Evolutionary conservation across 2,329 filamentous ascomycete species (phyloP).

Genomic region (Colletotrichum navitas): DNA sequence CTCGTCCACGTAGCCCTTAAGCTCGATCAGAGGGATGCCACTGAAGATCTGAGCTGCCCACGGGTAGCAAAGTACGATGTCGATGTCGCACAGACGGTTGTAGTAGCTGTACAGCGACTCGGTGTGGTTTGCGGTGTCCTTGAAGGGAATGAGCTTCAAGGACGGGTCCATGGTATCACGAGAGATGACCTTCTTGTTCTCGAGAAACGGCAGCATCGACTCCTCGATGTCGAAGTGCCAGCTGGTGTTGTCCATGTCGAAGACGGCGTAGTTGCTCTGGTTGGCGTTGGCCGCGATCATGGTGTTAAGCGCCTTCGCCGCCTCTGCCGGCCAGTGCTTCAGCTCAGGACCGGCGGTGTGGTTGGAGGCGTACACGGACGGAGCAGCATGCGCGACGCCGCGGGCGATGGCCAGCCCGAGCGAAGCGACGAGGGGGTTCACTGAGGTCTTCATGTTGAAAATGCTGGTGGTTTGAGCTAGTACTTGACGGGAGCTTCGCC

Average conservation of each 20-base stretch:
- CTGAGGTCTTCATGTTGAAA: constrained; percentile 33
- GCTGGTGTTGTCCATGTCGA: constrained; percentile 62
- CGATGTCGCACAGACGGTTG: constrained; percentile 57
- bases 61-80: constrained; percentile 57
- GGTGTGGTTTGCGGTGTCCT: constrained; percentile 53
- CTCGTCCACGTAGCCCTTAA: constrained; percentile 61
- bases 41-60: constrained; percentile 58
- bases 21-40: constrained; percentile 58
- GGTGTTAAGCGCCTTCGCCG: constrained; percentile 51
- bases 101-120: constrained; percentile 62
- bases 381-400: constrained; percentile 28
- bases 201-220: constrained; percentile 58
- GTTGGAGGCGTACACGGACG: constrained; percentile 28
- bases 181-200: constrained; percentile 56
- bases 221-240: constrained; percentile 59
- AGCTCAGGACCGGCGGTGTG: constrained; percentile 42
- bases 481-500: constrained; percentile 16
- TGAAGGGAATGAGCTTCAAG: constrained; percentile 57
- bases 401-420: constrained; percentile 35
- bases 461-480: constrained; percentile 17
- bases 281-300: constrained; percentile 56
- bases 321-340: constrained; percentile 53
- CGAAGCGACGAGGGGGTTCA: constrained; percentile 31
- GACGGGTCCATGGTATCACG: constrained; percentile 56
- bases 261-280: constrained; percentile 54